Percentiles rank a stretch among this genome's conserved stretches.
These are phyloP conservation scores for Houttuynia cordata DNA, from an alignment of 164 flowering plant species.

Conservation along the genomic window DNA sequence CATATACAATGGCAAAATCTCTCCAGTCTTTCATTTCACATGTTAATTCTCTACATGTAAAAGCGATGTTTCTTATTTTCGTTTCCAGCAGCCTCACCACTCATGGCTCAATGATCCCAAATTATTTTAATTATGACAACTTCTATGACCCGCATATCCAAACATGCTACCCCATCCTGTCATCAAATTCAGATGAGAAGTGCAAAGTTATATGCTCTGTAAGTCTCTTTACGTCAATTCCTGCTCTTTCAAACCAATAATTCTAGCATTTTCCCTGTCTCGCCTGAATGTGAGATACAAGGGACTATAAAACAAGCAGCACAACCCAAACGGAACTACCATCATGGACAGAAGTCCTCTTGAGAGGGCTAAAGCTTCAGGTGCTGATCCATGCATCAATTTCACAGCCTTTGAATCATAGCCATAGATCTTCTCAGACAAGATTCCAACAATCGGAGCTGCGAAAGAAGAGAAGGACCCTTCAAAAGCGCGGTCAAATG, in stretches of 20 bases:
- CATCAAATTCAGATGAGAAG: not conserved
- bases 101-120: not conserved
- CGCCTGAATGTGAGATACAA: conserved; percentile 42
- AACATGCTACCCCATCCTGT: not conserved
- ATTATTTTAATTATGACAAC: not conserved
- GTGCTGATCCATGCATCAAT: conserved; percentile 41
- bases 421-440: conserved; percentile 79
- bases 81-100: not conserved
- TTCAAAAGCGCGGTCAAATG: conserved; percentile 94
- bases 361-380: conserved; percentile 77
- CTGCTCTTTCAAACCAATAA: conserved; percentile 39
- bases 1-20: too few species aligned
- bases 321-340: conserved; percentile 76
- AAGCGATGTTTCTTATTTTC: not conserved
- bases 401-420: conserved; percentile 61
- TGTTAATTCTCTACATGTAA: not conserved
- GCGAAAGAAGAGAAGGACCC: conserved; percentile 89
- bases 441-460: conserved; percentile 89
- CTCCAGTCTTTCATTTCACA: not conserved
- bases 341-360: conserved; percentile 84
- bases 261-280: conserved; percentile 62
- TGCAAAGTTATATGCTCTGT: not conserved
- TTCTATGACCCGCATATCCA: not conserved
- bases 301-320: conserved; percentile 77
- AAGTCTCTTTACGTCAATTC: conserved; percentile 17